Base-by-base conservation (phyloP, 306 rosid species). In the Pterocarpus macrocarpus region DNA sequence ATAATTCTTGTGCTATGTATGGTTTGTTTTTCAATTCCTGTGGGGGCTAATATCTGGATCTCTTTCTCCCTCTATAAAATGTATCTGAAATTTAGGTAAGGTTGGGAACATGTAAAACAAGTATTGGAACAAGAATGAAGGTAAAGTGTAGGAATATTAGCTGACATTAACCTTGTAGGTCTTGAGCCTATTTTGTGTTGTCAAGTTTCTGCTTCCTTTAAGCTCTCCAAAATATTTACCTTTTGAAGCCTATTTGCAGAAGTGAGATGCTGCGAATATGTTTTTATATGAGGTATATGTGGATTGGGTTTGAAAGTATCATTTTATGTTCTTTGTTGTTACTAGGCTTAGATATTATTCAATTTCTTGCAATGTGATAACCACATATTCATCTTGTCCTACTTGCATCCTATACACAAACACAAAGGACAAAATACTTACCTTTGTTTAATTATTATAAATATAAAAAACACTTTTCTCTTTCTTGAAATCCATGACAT, bases 61-160 rank as follows among this genome's bases (percentile, higher is more conserved):
- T 75, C 59, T 15, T 32, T 30, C 65, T 59, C 38, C 65, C n/a
- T 75, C 79, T 32, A 50, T 8, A 28, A 17, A 59, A 43, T 32
- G 61, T 62, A 6, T 33, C 8, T 30, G 43, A 7, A 15, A 47
- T 53, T 8, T 50, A 36, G 41, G 17, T 39, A 22, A 22, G 28
- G 28, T 22, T 22, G 28, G 28, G 28, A 22, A 22, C 28, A 22
- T 22, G 28, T 22, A 22, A 22, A 22, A 22, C 28, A 22, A 22
- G 28, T 22, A 22, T 52, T 14, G 44, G 44, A 14, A 32, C 43
- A 70, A 70, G 44, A 49, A 70, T 43, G 57, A 69, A 69, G 17
- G 12, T 10, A 39, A 11, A 43, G 34, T 44, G 16, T 61, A 30
- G 38, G 66, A 61, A 61, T 61, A 32, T 61, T 2, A 61, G 66